Conservation (phyloP, 306 rosid species). For the Ceratonia siliqua region DNA sequence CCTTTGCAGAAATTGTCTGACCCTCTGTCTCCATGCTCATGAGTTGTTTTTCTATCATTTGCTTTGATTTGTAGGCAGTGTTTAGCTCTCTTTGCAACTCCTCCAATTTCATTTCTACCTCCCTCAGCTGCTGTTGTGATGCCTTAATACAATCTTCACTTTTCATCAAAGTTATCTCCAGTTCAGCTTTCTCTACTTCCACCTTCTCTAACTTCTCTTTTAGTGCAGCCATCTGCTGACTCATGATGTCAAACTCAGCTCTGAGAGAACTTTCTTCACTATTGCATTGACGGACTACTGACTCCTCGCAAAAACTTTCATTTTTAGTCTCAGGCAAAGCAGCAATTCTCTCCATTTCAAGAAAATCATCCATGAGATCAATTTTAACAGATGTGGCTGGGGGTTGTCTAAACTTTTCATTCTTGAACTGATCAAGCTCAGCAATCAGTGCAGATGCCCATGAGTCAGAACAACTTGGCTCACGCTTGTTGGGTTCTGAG, state of each 20-base stretch:
- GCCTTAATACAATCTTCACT: too few relatives aligned
- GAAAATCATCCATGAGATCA: slow-evolving; percentile 90
- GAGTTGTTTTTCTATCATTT: slow-evolving; percentile 59
- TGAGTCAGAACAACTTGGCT: slow-evolving; percentile 45
- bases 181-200: slow-evolving; percentile 48
- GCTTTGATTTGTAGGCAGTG: slow-evolving; percentile 48
- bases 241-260: slow-evolving; percentile 52
- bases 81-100: slow-evolving; percentile 54
- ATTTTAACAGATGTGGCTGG: slow-evolving; percentile 62
- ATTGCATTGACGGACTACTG: slow-evolving; percentile 34
- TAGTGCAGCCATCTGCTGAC: slow-evolving; percentile 48
- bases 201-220: slow-evolving; percentile 52
- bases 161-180: too few relatives aligned
- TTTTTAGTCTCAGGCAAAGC: slow-evolving; percentile 53
- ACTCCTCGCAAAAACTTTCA: slow-evolving; percentile 33
- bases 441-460: slow-evolving; percentile 40
- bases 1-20: too few relatives aligned
- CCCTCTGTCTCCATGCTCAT: too few relatives aligned
- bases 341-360: slow-evolving; percentile 85
- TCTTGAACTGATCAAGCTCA: slow-evolving; percentile 46
- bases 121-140: slow-evolving; percentile 54
- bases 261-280: slow-evolving; percentile 36
- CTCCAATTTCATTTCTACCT: slow-evolving; percentile 38
- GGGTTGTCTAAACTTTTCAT: too few relatives aligned
- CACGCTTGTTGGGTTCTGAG: slow-evolving; percentile 44